Evolutionary conservation across 768 basidiomycete genomes (phyloP).

Genomic region (Leucogyrophana mollusca): DNA sequence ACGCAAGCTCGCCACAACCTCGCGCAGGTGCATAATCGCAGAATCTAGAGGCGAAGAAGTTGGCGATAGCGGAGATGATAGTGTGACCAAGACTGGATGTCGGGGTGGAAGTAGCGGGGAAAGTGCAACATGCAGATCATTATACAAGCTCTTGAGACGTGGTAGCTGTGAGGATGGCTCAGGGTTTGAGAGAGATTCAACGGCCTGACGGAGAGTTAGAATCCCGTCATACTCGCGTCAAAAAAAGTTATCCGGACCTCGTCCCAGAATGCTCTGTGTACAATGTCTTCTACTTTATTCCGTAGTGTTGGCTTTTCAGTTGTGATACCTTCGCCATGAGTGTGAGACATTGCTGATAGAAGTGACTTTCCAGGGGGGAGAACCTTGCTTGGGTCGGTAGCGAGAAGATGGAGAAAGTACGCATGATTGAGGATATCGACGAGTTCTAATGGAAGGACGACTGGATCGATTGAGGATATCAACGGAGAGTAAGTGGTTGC

Average conservation of each 20-base stretch:
- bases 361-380: conserved; percentile 75
- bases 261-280: conserved; percentile 73
- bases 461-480: conserved; percentile 19
- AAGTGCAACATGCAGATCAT: conserved; percentile 51
- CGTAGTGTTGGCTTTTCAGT: conserved; percentile 36
- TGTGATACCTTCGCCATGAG: conserved; percentile 14
- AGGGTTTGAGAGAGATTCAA: conserved; percentile 54
- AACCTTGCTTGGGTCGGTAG: conserved; percentile 55
- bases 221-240: conserved; percentile 3
- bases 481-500: conserved; percentile 13
- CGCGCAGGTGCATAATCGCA: conserved; percentile 50
- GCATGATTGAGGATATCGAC: conserved; percentile 55
- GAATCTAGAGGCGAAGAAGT: conserved; percentile 68
- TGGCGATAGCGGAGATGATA: conserved; percentile 62
- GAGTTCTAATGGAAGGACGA: conserved; percentile 52
- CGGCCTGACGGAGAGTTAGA: conserved; percentile 44
- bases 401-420: conserved; percentile 67
- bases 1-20: conserved; percentile 49
- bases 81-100: conserved; percentile 47
- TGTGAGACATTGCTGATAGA: conserved; percentile 54
- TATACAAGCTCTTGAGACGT: conserved; percentile 55
- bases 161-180: conserved; percentile 57
- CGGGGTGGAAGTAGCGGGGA: conserved; percentile 55
- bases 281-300: conserved; percentile 44
- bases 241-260: conserved; percentile 44